Conservation (phyloP, 1,284 basidiomycete genomes). For the Austroboletus rostrupii region DNA sequence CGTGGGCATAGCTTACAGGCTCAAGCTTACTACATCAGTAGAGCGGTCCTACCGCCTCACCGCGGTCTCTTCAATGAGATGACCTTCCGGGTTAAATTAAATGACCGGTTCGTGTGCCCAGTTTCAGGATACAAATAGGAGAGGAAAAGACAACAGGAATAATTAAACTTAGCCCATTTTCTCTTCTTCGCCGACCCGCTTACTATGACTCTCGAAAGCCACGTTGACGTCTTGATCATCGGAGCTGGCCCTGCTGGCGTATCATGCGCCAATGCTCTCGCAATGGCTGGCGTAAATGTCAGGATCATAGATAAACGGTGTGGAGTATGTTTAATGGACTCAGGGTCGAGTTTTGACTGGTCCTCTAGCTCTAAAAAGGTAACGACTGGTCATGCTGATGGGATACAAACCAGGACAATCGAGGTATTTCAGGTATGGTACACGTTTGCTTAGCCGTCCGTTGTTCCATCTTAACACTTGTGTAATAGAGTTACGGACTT, state of each 20-base stretch:
- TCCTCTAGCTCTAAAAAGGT: constrained; percentile 48
- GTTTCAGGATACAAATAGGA: neutral
- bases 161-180: neutral
- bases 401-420: neutral
- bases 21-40: no score
- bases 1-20: no score
- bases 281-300: constrained; percentile 56
- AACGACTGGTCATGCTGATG: constrained; percentile 57
- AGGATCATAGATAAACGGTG: constrained; percentile 38
- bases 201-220: constrained; percentile 27
- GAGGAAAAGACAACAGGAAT: neutral
- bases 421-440: neutral
- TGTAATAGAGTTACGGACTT: neutral
- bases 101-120: no score
- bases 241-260: constrained; percentile 56
- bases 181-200: neutral
- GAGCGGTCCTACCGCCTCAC: no score
- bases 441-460: neutral
- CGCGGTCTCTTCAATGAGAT: no score
- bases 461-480: constrained; percentile 33
- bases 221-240: constrained; percentile 52
- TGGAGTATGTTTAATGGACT: neutral
- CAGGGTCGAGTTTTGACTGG: neutral
- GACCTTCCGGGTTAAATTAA: no score
- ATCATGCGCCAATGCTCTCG: constrained; percentile 63